Conservation (phyloP, 139 green algal species). For the Chlamydomonas sphaeroides region DNA sequence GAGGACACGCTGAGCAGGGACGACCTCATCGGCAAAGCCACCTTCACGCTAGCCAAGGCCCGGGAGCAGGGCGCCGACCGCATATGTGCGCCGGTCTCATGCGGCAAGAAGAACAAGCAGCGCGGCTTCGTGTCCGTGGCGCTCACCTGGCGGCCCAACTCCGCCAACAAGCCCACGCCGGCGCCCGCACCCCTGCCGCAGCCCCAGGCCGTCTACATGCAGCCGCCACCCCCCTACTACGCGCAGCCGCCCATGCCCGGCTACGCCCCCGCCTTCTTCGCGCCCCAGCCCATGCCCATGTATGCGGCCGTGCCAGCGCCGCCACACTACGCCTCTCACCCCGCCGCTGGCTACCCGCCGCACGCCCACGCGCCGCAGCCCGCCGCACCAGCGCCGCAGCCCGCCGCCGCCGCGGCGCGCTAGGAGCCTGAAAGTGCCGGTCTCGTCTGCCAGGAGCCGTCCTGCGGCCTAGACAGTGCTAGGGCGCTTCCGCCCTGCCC, state of each 20-base stretch:
- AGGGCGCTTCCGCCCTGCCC: too few relatives aligned
- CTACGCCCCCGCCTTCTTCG: not conserved
- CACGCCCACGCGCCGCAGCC: too few relatives aligned
- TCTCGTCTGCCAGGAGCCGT: too few relatives aligned
- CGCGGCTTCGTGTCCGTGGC: slow-evolving; percentile 29
- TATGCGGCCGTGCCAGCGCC: too few relatives aligned
- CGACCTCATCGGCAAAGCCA: slow-evolving; percentile 25
- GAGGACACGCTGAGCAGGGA: slow-evolving; percentile 9
- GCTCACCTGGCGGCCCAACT: slow-evolving; percentile 12
- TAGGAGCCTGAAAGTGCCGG: too few relatives aligned
- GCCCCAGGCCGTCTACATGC: not conserved
- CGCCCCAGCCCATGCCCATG: not conserved
- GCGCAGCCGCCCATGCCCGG: too few relatives aligned
- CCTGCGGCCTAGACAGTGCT: too few relatives aligned
- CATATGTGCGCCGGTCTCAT: not conserved
- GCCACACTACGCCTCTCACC: not conserved
- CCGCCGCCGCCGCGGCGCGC: too few relatives aligned
- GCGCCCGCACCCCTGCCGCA: not conserved
- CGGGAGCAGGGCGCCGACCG: not conserved
- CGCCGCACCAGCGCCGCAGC: too few relatives aligned
- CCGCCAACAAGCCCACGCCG: not conserved
- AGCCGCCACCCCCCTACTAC: not conserved
- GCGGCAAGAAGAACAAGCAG: slow-evolving; percentile 9
- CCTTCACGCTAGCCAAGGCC: not conserved
- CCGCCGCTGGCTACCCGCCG: too few relatives aligned